Base-by-base conservation (phyloP, 2,329 filamentous ascomycete genomes). In the Iodosphaeria phyllophila region DNA sequence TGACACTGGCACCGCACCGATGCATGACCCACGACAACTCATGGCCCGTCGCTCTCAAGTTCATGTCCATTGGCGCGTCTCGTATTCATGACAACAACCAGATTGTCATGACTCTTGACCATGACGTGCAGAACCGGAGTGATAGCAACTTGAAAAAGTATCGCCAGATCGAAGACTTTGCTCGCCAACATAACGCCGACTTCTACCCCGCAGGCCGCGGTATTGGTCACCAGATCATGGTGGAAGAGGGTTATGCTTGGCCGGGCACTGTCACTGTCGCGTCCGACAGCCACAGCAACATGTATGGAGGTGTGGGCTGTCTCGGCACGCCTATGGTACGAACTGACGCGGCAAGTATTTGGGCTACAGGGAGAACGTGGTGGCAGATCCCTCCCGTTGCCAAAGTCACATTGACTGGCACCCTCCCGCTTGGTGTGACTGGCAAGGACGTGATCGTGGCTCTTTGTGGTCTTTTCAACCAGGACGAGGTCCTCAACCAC, bases 361-460 rank as follows among this genome's bases (percentile, higher is more conserved):
- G 74, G 76, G 75, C 77, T 0, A 92, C 82, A 0, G 70, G 71
- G 4, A 57, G 62, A 35, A 92, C 76, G 0, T 93, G 83, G 83
- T 92, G 71, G 70, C 78, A 91, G 51, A 64, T 89, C 13, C 86
- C 86, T 0, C 80, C 82, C 0, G 66, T 92, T 15, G 79, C 77
- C 1, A 74, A 76, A 49, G 66, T 93, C 13, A 84, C 66, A 0
- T 59, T 95, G 8, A 78, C 64, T 0, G 84, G 83, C 5, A 49
- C 66, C 1, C 54, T 92, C 5, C 84, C 80, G 0, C 53, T 56
- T 1, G 84, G 84, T 8, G 83, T 92, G 1, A 82, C 76, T 0
- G 86, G 83, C 16, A 95, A 98, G 50, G 89, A 95, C 46, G 77
- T 92, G 8, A 95, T 95, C 35, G 66, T 93, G 14, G 79, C 82